Conservation (phyloP, 257 asterid species). For the Apocynum venetum region DNA sequence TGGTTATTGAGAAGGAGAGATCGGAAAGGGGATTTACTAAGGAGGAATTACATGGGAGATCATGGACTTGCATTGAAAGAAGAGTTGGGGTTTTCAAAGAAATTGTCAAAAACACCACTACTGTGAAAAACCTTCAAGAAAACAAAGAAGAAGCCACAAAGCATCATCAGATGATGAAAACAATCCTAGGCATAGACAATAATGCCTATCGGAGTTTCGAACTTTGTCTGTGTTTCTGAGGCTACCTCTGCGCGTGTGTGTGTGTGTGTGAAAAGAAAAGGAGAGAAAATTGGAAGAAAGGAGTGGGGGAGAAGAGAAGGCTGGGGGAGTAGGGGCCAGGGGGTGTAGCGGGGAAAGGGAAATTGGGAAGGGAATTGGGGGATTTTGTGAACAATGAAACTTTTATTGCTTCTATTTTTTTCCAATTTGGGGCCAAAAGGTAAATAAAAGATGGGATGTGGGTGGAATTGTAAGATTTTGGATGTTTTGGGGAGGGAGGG, state of each 20-base stretch:
- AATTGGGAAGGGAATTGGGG: neutral
- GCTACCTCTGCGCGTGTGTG: neutral
- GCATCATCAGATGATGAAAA: neutral
- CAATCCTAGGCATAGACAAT: neutral
- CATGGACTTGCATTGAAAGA: constrained; percentile 39
- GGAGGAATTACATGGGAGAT: constrained; percentile 34
- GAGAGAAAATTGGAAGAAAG: constrained; percentile 8
- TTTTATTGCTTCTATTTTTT: neutral
- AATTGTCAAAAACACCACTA: constrained; percentile 3
- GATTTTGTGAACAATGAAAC: neutral
- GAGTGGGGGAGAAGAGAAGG: constrained; percentile 5
- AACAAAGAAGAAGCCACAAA: neutral
- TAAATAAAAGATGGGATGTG: neutral
- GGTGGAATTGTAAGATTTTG: neutral
- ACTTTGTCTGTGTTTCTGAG: neutral
- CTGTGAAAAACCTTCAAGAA: neutral
- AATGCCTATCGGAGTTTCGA: constrained; percentile 10
- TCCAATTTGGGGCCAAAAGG: neutral
- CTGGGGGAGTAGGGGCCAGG: neutral
- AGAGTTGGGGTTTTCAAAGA: constrained; percentile 17
- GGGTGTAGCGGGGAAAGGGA: neutral
- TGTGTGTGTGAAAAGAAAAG: neutral
- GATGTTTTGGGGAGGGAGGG: neutral
- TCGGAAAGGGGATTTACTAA: constrained; percentile 32
- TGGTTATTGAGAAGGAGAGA: constrained; percentile 23